A percentile compares a stretch with the other conserved stretches of the same genome.
Evolutionary conservation across 2,329 filamentous ascomycete species (phyloP).

Genomic region (Conoideocrella luteorostrata): DNA sequence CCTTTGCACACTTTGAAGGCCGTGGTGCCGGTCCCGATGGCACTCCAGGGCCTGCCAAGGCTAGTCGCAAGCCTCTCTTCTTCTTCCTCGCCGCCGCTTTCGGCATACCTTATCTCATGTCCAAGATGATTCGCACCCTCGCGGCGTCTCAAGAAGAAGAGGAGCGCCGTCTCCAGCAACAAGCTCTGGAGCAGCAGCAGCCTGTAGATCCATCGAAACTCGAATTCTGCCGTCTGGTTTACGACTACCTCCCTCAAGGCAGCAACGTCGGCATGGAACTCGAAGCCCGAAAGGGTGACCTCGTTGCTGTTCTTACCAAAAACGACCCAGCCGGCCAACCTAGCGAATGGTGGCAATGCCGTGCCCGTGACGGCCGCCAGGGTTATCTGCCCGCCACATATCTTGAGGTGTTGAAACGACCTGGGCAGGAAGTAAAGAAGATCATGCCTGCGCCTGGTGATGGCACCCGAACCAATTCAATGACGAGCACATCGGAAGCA

Average conservation of each 20-base stretch:
- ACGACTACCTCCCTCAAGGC: constrained; percentile 83
- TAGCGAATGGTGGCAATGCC: constrained; percentile 96
- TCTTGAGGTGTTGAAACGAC: constrained; percentile 63
- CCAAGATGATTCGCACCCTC: constrained; percentile 83
- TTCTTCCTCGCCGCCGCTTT: constrained; percentile 95
- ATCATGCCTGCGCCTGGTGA: constrained; percentile 46
- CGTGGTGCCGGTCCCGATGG: constrained; percentile 55
- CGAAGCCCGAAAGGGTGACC: constrained; percentile 87
- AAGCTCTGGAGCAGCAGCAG: constrained; percentile 44
- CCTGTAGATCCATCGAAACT: constrained; percentile 81
- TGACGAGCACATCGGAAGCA: constrained; percentile 37
- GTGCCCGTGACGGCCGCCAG: constrained; percentile 80
- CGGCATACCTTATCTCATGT: constrained; percentile 93
- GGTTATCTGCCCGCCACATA: constrained; percentile 92
- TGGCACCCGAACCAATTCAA: constrained; percentile 40
- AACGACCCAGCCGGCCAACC: constrained; percentile 85
- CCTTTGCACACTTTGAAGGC: constrained; percentile 84
- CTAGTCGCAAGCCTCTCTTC: constrained; percentile 90
- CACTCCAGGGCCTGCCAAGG: constrained; percentile 58
- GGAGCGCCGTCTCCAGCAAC: constrained; percentile 49
- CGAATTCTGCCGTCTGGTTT: constrained; percentile 91
- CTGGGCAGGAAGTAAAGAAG: constrained; percentile 43
- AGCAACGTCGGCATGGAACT: constrained; percentile 66
- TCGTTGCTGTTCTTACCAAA: constrained; percentile 90
- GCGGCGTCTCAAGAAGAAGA: constrained; percentile 82